Evolutionary conservation across 1,284 basidiomycete species (phyloP), one percentile per base, ranked within the genome.

Genomic region (Xerocomus nothofagi): DNA sequence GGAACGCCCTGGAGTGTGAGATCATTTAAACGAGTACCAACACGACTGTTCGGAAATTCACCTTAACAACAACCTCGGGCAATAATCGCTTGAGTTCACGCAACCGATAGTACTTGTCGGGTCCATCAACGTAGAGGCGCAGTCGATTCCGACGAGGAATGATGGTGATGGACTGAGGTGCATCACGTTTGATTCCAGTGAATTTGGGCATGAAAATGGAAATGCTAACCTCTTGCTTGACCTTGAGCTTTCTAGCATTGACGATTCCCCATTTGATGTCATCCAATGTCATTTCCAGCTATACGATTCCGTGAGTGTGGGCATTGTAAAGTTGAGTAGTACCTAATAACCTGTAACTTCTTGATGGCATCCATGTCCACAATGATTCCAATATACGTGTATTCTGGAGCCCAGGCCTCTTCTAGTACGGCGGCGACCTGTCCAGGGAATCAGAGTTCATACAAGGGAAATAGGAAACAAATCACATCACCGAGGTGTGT

Each of bases 261-360:
- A 95, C 86, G 46, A 99, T 92, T 0, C 92, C 90, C 82, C 88
- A 90, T 69, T 95, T 94, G 69, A 99, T 86, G 53, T 94, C 91
- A 65, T 98, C 93, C 39, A 98, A 73, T 3, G 91, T 93, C 50
- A 99, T 79, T 69, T 99, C 96, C 51, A 99, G 82, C 86, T 94
- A 17, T 38, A 38, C 9, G 4, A 12, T 18, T 32, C 30, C 37
- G 34, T 55, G 43, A 55, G 27, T 15, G 39, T 12, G 9, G 10
- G 0, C 15, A 17, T 38, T 29, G 6, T 49, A 48, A 27, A 17
- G 8, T 36, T 6, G 6, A 20, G 14, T 5, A n/a, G 49, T 7
- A 39, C 20, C n/a, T 10, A 49, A 70, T 37, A 32, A 88, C 89
- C 78, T 98, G 94, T 20, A 99, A 79, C 63, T 91, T 91, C 56